Base-by-base conservation (phyloP, 495 filamentous ascomycete species). In the Daldinia vernicosa region DNA sequence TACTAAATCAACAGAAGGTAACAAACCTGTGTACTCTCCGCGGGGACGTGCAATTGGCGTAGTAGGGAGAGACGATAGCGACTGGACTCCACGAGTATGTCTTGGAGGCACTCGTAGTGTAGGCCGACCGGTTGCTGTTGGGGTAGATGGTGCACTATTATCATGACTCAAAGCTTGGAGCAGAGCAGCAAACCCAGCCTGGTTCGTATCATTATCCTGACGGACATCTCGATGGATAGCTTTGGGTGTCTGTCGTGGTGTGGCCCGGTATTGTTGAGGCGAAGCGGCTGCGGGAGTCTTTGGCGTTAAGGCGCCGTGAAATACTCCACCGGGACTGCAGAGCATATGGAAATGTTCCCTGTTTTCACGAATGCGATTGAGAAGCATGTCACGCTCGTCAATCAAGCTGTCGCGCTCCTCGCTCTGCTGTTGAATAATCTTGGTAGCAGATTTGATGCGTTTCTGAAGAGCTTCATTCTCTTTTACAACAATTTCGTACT, bases 341-440 rank as follows among this genome's bases (percentile, higher is more conserved):
- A 94, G 85, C 67, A 86, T 84, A 62, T 91, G 90, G 67, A 96
- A 87, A 75, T 97, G 94, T 72, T 92, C 88, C 32, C 94, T 85
- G 69, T 97, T 97, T 77, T 96, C 91, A 27, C 91, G 86, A 60
- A 99, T 97, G 60, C 95, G 90, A 59, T 88, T 89, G 60, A 92
- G 89, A 43, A 97, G 81, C 72, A 89, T 84, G n/a, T 87, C 83
- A 66, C 91, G 92, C 70, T 95, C 89, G 60, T 95, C 91, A 15
- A 76, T 77, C 7, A 93, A 81, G 26, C 82, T 83, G 15, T 81
- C 81, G 15, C 91, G 85, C 74, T 95, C 88, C 33, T 91, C 91
- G 24, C 90, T 87, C 67, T 89, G 85, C 45, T 87, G 81, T 53
- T 85, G 81, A 43, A 97, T 91, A 14, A 93, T 76, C 69, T 89